Base-by-base conservation (phyloP, 805 yeast genomes). In the Wickerhamiella slavikovae region DNA sequence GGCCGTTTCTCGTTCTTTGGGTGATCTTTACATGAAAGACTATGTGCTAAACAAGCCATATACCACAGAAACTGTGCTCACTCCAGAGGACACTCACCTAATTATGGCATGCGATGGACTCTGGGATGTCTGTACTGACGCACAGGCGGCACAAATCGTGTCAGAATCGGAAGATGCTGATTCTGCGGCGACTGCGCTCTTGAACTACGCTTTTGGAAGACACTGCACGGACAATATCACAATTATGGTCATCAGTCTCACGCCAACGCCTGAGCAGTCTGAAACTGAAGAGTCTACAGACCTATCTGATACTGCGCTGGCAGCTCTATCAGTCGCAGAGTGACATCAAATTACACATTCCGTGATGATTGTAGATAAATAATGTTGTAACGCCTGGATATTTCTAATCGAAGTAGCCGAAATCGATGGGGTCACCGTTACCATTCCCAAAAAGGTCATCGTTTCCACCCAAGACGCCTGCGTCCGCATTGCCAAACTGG, bases 71-170 rank as follows among this genome's bases (percentile, higher is more conserved):
- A 80, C 92, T 1, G 80, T 71, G 43, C 58, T 89, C 18, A 61
- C 61, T 15, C 51, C 51, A 1, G 58, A 55, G 8, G 94, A 83
- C 48, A 75, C 75, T 40, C 79, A 78, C 45, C 50, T 85, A 44
- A 82, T 85, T 29, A 55, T 85, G 35, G 96, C 95, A 0, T 89
- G 96, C 50, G 98, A 85, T 51, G 98, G 98, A 0, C 55, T 85
- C 8, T 85, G 96, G 96, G 98, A 85, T 49, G 95, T 85, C 4
- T 64, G 83, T 29, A 61, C 71, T 6, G 98, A 89, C 47, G 75
- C 68, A 38, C 66, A 67, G 32, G 96, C 96, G 0, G 77, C 89
- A 33, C 72, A 72, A 32, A 49, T 73, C 39, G 72, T 79, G 4
- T 57, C 60, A 28, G 60, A 62, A 24, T 69, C 72, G 40, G 30